Evolutionary conservation across 352 stramenopile species (phyloP), one percentile per base, ranked within the genome.

Genomic region (Plasmopara viticola): DNA sequence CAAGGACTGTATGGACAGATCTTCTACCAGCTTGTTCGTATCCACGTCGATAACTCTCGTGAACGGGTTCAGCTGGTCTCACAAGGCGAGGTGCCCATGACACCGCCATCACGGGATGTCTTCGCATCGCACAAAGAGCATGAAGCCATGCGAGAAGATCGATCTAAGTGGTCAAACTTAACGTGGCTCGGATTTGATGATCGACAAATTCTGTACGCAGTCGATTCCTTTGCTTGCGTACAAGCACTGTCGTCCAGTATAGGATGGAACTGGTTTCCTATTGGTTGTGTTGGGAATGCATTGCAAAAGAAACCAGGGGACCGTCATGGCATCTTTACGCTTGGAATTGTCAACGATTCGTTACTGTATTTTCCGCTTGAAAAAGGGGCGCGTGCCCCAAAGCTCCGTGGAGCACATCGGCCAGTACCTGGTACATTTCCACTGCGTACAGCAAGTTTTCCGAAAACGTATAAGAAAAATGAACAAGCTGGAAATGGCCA

Each of bases 161-260:
- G 68, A 6, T 41, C 46, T 0, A 70, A 87, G 18, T 85, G 72
- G 67, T 73, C 78, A 1, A 85, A 68, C 37, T 66, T 92, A 2
- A 57, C 59, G 25, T 94, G 83, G 83, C 59, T 90, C 0, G 83
- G 80, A 14, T 89, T 94, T 43, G 82, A 94, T 43, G 78, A 94
- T 20, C 70, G 74, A 2, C 54, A 69, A 14, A 66, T 91, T 38
- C 63, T 94, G 2, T 90, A 89, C 48, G 61, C 72, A 0, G 72
- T 94, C 2, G 83, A 90, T 51, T 86, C 74, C 29, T 60, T 85
- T 38, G 74, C 80, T 8, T 72, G 63, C 43, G 62, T 91, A 20
- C 78, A 89, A 54, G 75, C 78, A 12, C 61, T 91, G 2, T 74
- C 70, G 5, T 49, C 58, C 2, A 76, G 66, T 44, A 73, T 70